These are phyloP conservation scores for Orobanche coerulescens DNA, from an alignment of 257 asterid genomes.

Conservation along the genomic window DNA sequence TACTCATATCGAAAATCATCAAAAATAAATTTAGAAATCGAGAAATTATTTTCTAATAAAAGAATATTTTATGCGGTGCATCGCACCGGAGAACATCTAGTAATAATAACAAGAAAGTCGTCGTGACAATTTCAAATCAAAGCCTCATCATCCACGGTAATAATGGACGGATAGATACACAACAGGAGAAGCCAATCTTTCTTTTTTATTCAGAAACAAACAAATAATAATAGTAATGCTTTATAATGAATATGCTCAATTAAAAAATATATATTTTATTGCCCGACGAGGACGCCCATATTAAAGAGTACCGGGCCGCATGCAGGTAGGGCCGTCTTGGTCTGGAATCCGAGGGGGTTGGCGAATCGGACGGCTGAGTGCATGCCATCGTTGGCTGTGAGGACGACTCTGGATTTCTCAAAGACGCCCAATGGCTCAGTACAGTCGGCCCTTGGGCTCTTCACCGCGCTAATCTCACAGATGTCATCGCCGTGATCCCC, in stretches of 20 bases:
- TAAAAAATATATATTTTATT: neutral
- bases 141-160: neutral
- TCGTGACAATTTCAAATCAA: no score
- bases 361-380: constrained; percentile 29
- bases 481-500: constrained; percentile 46
- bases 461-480: constrained; percentile 32
- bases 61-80: no score
- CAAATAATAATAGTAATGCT: neutral
- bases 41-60: no score
- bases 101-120: no score
- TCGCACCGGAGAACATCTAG: no score
- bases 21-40: no score
- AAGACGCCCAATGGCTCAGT: constrained; percentile 22
- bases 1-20: no score
- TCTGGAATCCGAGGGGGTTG: constrained; percentile 49
- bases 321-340: constrained; percentile 16
- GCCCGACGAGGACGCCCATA: constrained; percentile 10
- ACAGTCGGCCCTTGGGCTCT: constrained; percentile 37
- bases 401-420: constrained; percentile 21
- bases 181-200: neutral
- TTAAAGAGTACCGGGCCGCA: constrained; percentile 29
- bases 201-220: neutral
- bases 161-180: constrained; percentile 6
- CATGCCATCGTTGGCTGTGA: constrained; percentile 36
- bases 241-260: neutral